A percentile compares a stretch with the other conserved stretches of the same genome.
Conservation (phyloP, 1,284 basidiomycete genomes). For the Rhizoctonia solani region DNA sequence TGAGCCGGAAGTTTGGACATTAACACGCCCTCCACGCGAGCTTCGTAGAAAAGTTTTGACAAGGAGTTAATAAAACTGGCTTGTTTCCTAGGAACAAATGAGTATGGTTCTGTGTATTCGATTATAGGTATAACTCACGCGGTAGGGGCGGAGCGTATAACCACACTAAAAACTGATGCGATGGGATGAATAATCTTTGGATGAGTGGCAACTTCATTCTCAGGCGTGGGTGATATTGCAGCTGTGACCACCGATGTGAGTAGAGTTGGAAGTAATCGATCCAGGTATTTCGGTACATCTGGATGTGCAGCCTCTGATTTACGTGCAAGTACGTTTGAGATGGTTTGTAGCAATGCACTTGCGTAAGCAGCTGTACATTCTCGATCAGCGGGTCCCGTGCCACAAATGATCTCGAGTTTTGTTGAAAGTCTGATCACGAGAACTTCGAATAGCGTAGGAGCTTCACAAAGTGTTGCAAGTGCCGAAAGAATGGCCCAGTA, state of each 20-base stretch:
- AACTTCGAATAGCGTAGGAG: conserved; percentile 80
- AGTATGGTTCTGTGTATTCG: background rate
- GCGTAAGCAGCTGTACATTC: conserved; percentile 76
- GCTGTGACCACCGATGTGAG: conserved; percentile 72
- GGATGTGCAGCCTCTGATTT: conserved; percentile 66
- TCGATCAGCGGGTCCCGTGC: conserved; percentile 46
- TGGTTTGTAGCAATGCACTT: conserved; percentile 75
- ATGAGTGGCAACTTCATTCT: conserved; percentile 58
- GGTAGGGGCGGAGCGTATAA: conserved; percentile 64
- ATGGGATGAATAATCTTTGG: conserved; percentile 66
- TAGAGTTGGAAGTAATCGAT: conserved; percentile 70
- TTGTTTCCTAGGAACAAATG: conserved; percentile 57
- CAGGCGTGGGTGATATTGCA: conserved; percentile 46
- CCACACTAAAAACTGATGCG: conserved; percentile 66
- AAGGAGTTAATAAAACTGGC: conserved; percentile 58
- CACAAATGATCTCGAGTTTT: conserved; percentile 74
- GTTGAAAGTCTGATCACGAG: conserved; percentile 79
- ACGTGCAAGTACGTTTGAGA: conserved; percentile 63
- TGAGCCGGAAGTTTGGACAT: background rate
- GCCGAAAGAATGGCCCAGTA: conserved; percentile 74
- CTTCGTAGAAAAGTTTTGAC: conserved; percentile 58
- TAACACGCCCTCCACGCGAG: background rate
- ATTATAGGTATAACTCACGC: conserved; percentile 56
- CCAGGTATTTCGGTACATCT: conserved; percentile 80
- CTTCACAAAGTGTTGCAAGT: conserved; percentile 74